These are phyloP conservation scores for Simmondsia chinensis DNA, from an alignment of 148 eudicot species.

Conservation along the genomic window DNA sequence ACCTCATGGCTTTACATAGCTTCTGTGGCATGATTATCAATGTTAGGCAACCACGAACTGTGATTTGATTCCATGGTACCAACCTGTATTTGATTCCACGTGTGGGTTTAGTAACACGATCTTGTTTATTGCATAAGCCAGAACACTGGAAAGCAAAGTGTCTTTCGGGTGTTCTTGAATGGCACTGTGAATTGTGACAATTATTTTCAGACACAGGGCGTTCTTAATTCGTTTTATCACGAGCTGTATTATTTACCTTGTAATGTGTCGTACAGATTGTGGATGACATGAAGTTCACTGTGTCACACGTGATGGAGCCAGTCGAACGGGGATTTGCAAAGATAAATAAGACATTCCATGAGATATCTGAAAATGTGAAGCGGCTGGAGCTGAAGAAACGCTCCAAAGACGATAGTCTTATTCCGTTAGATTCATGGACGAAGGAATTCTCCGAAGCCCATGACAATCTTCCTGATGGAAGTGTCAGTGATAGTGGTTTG, in stretches of 20 bases:
- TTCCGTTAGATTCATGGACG: slow-evolving; percentile 61
- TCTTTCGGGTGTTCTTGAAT: too few species aligned
- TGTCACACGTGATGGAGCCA: slow-evolving; percentile 95
- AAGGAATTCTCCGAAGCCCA: slow-evolving; percentile 59
- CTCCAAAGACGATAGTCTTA: slow-evolving; percentile 69
- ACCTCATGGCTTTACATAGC: too few species aligned
- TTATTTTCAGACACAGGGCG: too few species aligned
- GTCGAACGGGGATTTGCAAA: slow-evolving; percentile 91
- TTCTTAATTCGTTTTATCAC: not conserved
- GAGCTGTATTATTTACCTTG: not conserved
- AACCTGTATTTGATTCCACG: too few species aligned
- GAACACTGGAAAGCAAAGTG: too few species aligned
- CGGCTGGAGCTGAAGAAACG: slow-evolving; percentile 48
- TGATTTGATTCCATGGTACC: too few species aligned
- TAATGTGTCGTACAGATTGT: slow-evolving; percentile 39
- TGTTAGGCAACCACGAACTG: too few species aligned
- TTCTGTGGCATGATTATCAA: too few species aligned
- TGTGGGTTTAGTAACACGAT: too few species aligned
- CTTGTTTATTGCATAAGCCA: too few species aligned
- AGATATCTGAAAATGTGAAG: slow-evolving; percentile 89
- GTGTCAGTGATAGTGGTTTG: slow-evolving; percentile 83
- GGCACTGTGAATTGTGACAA: too few species aligned
- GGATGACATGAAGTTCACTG: slow-evolving; percentile 95
- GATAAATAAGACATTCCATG: slow-evolving; percentile 69
- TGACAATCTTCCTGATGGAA: slow-evolving; percentile 48